phyloP scores from a whole-genome alignment of 768 basidiomycete species.

The Calocera cornea region DNA sequence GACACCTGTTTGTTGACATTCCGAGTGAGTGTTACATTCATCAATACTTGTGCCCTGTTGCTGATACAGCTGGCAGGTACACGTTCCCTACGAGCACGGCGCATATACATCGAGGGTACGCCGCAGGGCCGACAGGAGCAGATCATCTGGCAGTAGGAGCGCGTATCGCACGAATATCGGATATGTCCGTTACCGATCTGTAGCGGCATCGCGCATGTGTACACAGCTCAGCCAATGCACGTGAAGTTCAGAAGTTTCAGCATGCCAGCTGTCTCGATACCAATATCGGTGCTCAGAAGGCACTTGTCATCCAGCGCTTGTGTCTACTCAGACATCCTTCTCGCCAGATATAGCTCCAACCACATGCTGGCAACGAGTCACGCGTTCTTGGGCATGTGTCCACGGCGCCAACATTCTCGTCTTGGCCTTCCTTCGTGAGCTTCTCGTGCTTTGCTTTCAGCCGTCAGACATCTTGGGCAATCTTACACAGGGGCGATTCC shows the following conservation, averaged over 20 bases:
- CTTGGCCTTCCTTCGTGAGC: neutral
- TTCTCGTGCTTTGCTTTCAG: slow-evolving; percentile 2
- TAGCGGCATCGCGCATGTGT: neutral
- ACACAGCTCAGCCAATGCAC: neutral
- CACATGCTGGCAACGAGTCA: neutral
- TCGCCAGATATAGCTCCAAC: too few species aligned
- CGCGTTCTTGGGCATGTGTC: neutral
- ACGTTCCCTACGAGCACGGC: slow-evolving; percentile 43
- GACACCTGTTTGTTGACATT: slow-evolving; percentile 65
- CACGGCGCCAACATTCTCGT: neutral
- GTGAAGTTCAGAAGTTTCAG: neutral
- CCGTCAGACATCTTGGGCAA: neutral
- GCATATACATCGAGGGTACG: slow-evolving; percentile 56
- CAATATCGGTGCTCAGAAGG: too few species aligned
- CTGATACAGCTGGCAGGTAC: slow-evolving; percentile 36
- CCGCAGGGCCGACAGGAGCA: slow-evolving; percentile 49
- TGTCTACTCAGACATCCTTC: too few species aligned
- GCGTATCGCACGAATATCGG: neutral
- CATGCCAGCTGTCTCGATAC: neutral
- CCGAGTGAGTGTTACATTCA: slow-evolving; percentile 40
- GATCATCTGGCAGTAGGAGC: neutral
- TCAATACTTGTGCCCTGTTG: neutral
- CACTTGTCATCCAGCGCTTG: too few species aligned
- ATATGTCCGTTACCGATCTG: neutral
- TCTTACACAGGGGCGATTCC: neutral